Evolutionary conservation across 352 stramenopile species (phyloP).

Genomic region (Vaucheria bursata): DNA sequence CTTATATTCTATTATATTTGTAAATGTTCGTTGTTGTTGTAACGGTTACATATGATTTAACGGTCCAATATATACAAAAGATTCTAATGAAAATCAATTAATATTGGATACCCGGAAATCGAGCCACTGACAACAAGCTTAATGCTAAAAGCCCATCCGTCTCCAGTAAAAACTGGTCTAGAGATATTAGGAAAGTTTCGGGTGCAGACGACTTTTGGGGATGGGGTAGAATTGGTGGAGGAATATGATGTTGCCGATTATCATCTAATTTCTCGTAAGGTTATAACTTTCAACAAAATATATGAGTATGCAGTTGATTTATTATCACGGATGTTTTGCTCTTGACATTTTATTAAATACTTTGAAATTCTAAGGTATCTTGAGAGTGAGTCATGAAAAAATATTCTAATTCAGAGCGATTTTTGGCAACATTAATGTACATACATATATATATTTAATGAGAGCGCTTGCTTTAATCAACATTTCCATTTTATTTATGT

Average conservation of each 20-base stretch:
- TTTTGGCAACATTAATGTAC: background rate
- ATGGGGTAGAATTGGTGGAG: background rate
- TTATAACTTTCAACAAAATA: too few species aligned
- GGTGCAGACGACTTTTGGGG: conserved; percentile 6
- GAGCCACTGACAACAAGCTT: too few species aligned
- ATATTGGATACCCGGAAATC: too few species aligned
- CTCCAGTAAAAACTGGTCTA: background rate
- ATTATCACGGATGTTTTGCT: background rate
- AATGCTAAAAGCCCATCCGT: background rate
- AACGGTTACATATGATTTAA: too few species aligned
- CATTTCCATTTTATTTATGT: background rate
- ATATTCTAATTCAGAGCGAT: background rate
- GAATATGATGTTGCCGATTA: background rate
- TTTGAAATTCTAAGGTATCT: background rate
- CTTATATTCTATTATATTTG: too few species aligned
- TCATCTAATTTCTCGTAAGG: background rate
- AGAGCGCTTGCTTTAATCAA: background rate
- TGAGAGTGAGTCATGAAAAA: background rate
- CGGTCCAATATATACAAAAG: too few species aligned
- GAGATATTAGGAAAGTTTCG: background rate
- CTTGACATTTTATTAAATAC: background rate
- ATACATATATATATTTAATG: background rate
- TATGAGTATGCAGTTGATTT: background rate
- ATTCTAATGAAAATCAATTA: too few species aligned
- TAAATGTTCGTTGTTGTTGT: too few species aligned